A percentile compares a stretch with the other conserved stretches of the same genome.
These are phyloP conservation scores for Anthracocystis panici-leucophaei DNA, from an alignment of 1,284 basidiomycete species.

Conservation along the genomic window DNA sequence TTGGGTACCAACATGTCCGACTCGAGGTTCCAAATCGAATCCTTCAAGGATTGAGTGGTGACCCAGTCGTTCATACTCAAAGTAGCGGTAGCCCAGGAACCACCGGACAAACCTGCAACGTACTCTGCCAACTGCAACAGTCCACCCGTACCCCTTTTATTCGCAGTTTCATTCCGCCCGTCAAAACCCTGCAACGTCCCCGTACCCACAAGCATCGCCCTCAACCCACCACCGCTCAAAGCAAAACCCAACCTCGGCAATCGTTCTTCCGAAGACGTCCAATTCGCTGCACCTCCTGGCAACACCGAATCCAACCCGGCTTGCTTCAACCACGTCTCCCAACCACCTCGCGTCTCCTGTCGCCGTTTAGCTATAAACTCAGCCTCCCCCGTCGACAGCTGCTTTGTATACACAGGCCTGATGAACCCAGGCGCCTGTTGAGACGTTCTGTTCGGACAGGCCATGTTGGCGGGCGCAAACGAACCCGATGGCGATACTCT, in stretches of 20 bases:
- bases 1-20: conserved; percentile 71
- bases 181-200: conserved; percentile 64
- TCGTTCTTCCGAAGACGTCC: conserved; percentile 39
- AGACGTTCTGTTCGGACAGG: conserved; percentile 53
- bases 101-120: conserved; percentile 65
- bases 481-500: conserved; percentile 52
- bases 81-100: conserved; percentile 61
- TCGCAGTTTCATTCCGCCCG: conserved; percentile 61
- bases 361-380: conserved; percentile 57
- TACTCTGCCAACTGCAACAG: conserved; percentile 66
- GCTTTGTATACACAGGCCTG: conserved; percentile 51
- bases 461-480: conserved; percentile 55
- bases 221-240: conserved; percentile 72
- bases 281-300: conserved; percentile 59
- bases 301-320: conserved; percentile 44
- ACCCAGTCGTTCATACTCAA: conserved; percentile 64
- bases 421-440: conserved; percentile 54
- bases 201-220: conserved; percentile 71
- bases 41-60: conserved; percentile 58
- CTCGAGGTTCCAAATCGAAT: conserved; percentile 70
- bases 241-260: conserved; percentile 71
- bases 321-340: conserved; percentile 58
- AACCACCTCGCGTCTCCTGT: conserved; percentile 23
- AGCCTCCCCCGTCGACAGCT: conserved; percentile 45
- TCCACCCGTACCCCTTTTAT: conserved; percentile 61